phyloP scores from a whole-genome alignment of 345 rosid species.

The Cardamine chenopodiifolia region DNA sequence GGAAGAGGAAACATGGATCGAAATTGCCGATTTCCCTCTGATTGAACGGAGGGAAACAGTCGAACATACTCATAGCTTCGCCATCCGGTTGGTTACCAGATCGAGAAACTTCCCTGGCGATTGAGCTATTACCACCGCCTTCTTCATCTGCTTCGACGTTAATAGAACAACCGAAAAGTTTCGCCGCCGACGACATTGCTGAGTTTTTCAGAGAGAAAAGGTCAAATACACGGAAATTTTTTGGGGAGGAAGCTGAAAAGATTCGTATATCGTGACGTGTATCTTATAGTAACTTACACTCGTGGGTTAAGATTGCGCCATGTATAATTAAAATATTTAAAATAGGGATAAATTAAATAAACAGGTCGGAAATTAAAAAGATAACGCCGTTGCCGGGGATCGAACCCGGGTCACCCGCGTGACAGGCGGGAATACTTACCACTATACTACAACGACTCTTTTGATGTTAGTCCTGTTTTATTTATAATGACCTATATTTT shows the following conservation, averaged over 20 bases:
- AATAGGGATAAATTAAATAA: not conserved
- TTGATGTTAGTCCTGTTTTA: no score
- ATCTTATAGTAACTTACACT: not conserved
- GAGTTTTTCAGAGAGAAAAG: constrained; percentile 20
- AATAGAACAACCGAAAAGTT: constrained; percentile 20
- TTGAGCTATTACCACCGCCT: not conserved
- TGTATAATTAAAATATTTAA: constrained; percentile 4
- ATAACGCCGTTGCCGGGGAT: constrained; percentile 84
- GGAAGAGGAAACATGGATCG: not conserved
- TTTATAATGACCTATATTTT: no score
- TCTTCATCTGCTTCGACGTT: constrained; percentile 9
- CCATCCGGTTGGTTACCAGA: not conserved
- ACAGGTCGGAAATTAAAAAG: not conserved
- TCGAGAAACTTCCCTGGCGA: constrained; percentile 2
- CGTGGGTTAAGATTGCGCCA: constrained; percentile 24
- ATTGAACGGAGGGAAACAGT: not conserved
- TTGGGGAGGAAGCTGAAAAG: not conserved
- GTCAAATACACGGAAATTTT: not conserved
- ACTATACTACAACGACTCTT: constrained; percentile 98
- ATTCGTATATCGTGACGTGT: constrained; percentile 23
- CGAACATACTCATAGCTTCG: not conserved
- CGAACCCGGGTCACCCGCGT: constrained; percentile 97
- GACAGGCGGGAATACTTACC: constrained; percentile 96
- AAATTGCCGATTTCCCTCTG: constrained; percentile 1
- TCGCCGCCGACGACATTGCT: constrained; percentile 35